Evolutionary conservation across 164 flowering plant genomes (phyloP).

Genomic region (Vitis vinifera): DNA sequence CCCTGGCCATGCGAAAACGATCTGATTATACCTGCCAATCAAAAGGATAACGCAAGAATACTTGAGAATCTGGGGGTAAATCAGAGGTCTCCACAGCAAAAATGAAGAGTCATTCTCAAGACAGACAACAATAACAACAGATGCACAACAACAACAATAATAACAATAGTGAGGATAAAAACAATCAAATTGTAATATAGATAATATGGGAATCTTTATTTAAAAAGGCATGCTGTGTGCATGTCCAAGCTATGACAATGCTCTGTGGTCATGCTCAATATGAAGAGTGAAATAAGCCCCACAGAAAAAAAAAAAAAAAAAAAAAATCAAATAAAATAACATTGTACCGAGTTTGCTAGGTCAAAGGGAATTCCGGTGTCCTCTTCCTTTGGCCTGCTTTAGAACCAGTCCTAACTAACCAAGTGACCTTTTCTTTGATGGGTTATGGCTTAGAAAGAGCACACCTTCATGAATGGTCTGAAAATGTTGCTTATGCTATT

Average conservation of each 20-base stretch:
- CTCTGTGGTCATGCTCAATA: not conserved
- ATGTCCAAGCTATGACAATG: not conserved
- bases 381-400: not conserved
- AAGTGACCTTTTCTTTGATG: not conserved
- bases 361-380: not conserved
- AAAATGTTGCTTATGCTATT: not conserved
- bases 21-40: not conserved
- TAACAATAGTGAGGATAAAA: not conserved
- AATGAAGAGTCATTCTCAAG: not conserved
- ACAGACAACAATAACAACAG: not conserved
- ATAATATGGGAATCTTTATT: not conserved
- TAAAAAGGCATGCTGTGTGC: not conserved
- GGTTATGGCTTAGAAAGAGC: not conserved
- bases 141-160: too few species aligned
- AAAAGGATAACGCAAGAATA: not conserved
- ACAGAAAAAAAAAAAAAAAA: not conserved
- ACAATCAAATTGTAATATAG: not conserved
- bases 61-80: not conserved
- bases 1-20: not conserved
- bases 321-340: too few species aligned
- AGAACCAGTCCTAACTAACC: not conserved
- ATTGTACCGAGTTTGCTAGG: too few species aligned
- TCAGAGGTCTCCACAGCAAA: not conserved
- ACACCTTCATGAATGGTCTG: not conserved
- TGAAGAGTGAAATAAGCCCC: not conserved